Evolutionary conservation across 768 basidiomycete species (phyloP), one percentile per base, ranked within the genome.

Genomic region (Kwoniella botswanensis): DNA sequence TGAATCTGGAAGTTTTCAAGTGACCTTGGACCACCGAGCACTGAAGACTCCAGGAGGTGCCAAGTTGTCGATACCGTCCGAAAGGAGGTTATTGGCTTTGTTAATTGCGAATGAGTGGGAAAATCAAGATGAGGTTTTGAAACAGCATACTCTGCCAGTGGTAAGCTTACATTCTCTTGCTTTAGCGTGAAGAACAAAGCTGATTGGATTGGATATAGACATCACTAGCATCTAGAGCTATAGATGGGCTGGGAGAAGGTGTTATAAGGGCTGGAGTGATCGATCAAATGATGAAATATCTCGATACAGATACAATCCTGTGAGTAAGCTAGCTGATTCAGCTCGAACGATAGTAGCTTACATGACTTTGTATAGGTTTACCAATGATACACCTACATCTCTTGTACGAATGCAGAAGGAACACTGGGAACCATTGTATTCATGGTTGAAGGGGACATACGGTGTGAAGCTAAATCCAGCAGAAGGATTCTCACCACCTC

Each of bases 81-180:
- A 88, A 71, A 93, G 92, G 80, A 81, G 87, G 53, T 84, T 95
- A 35, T 86, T 92, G 22, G 94, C 95, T 1, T 86, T 92, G 1
- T 87, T 97, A 67, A 90, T 98, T 76, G 97, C 94, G 21, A 88
- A 92, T 67, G 97, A 99, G 85, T 99, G 97, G 97, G 94, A 99
- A 78, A 92, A 91, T 78, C 96, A 98, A 84, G 89, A 89, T 68
- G 90, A 86, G 5, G 78, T 95, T 1, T 81, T 98, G 72, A 98
- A 95, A 83, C 91, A 91, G 26, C 93, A 96, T 82, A 91, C 94
- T 1, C 85, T 99, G 26, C 94, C 97, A 17, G 88, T 97, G 88
- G 96, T 97, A 35, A 64, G 84, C 76, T 24, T 42, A 50, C n/a
- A 54, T 52, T 21, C 41, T 41, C 52, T 60, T 54, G 43, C 3